Percentiles rank a stretch among this genome's conserved stretches.
These are phyloP conservation scores for Nepenthes alata DNA, from an alignment of 179 eudicot species.

Conservation along the genomic window DNA sequence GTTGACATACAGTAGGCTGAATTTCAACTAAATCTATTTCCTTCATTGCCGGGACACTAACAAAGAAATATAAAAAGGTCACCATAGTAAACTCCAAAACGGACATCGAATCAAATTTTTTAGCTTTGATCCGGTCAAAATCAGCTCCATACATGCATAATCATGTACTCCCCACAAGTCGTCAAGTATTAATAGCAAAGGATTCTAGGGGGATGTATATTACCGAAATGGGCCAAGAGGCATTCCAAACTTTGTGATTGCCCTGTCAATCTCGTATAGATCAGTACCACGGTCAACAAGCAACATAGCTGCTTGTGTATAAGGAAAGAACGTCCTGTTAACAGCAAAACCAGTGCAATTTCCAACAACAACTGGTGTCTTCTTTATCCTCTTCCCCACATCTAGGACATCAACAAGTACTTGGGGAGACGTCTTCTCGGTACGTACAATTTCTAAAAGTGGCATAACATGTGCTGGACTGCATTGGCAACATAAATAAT, in stretches of 20 bases:
- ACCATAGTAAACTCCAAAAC: no score
- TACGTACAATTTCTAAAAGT: slow-evolving; percentile 89
- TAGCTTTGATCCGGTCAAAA: no score
- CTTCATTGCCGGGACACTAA: no score
- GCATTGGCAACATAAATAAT: slow-evolving; percentile 17
- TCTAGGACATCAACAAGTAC: slow-evolving; percentile 71
- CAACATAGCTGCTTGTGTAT: slow-evolving; percentile 72
- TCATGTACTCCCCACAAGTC: no score
- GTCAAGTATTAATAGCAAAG: no score
- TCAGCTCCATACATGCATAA: no score
- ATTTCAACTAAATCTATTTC: no score
- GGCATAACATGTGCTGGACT: slow-evolving; percentile 98
- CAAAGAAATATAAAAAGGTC: no score
- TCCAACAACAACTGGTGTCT: slow-evolving; percentile 89
- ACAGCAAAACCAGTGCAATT: slow-evolving; percentile 98
- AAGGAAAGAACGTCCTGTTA: slow-evolving; percentile 89
- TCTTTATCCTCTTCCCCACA: slow-evolving; percentile 82
- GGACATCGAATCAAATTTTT: no score
- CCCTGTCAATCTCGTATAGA: slow-evolving; percentile 66
- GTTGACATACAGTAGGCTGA: no score
- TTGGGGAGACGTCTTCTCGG: slow-evolving; percentile 83
- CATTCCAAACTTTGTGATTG: slow-evolving; percentile 85
- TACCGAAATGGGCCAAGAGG: slow-evolving; percentile 99
- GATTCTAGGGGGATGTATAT: neutral
- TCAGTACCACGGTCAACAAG: slow-evolving; percentile 82